These are phyloP conservation scores for Pythium coloratum DNA, from an alignment of 352 stramenopile genomes.

Conservation along the genomic window DNA sequence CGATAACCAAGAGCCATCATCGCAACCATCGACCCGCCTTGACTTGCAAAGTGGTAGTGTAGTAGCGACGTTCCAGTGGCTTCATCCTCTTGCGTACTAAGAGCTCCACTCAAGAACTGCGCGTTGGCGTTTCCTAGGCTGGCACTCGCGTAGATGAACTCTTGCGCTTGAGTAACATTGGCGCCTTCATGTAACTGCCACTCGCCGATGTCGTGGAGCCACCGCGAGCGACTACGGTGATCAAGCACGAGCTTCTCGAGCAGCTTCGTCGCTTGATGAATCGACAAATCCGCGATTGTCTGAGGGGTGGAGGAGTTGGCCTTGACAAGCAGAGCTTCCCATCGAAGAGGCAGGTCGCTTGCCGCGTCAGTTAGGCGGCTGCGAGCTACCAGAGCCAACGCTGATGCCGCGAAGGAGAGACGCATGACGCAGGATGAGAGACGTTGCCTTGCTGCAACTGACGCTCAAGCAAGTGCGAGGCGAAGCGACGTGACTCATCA, in stretches of 20 bases:
- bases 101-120: conserved; percentile 29
- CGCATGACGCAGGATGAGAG: not conserved
- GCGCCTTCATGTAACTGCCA: conserved; percentile 33
- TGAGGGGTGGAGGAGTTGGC: not conserved
- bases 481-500: not conserved
- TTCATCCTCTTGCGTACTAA: conserved; percentile 35
- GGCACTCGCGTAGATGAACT: conserved; percentile 50
- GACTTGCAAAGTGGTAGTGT: conserved; percentile 63
- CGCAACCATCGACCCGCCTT: conserved; percentile 37
- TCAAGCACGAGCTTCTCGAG: conserved; percentile 17
- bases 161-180: conserved; percentile 25
- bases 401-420: not conserved
- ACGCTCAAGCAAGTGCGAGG: not conserved
- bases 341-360: not conserved
- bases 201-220: conserved; percentile 44
- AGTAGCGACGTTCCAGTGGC: conserved; percentile 33
- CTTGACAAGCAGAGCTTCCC: conserved; percentile 10
- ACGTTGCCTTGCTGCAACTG: not conserved
- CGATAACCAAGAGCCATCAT: conserved; percentile 77
- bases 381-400: not conserved
- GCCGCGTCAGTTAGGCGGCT: not conserved
- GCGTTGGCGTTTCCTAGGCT: conserved; percentile 26
- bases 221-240: conserved; percentile 22
- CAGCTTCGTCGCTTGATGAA: not conserved
- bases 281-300: not conserved